Base-by-base conservation (phyloP, 441 rosid species). In the Biscutella laevigata region DNA sequence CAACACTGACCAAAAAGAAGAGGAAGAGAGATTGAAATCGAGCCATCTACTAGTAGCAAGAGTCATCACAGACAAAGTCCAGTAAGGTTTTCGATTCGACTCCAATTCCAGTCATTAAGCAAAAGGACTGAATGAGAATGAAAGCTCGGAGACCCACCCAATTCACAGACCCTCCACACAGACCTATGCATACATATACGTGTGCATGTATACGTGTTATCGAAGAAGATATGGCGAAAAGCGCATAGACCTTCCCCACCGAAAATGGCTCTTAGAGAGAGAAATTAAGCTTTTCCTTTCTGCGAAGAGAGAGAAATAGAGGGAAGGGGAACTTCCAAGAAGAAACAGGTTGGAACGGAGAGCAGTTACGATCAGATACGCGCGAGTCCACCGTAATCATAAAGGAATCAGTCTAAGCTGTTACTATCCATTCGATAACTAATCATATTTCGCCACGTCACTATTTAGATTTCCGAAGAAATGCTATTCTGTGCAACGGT, bases 41-140 rank as follows among this genome's bases (percentile, higher is more conserved):
- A 76, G 83, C 83, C 96, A 82, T 84, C 70, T 61, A 59, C 65
- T 14, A 49, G 67, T 64, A 15, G 59, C 35, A 64, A 76, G 64
- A 77, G 71, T 68, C 86, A 78, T 78, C 61, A 75, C 63, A 77
- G 49, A 66, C 57, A 17, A 57, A 65, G 64, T 51, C 61, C 25
- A 59, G 39, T 71, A 55, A 72, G 48, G 65, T 64, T 71, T 72
- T 42, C 41, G 67, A 55, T 53, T 57, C 26, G 47, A 34, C 41
- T 54, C 62, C 62, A 68, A 68, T 66, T 52, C 40, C 54, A 55
- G 56, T 67, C 51, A 71, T 64, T 48, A 66, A 59, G 46, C 68
- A 19, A 14, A 33, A 28, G 10, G 43, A 62, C 28, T 35, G 53
- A 28, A 46, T 17, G 42, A 45, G 56, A 51, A 54, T 63, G 67